Evolutionary conservation across 169 alveolate species (phyloP), one percentile per base, ranked within the genome.

Genomic region (Cryptosporidium xiaoi): DNA sequence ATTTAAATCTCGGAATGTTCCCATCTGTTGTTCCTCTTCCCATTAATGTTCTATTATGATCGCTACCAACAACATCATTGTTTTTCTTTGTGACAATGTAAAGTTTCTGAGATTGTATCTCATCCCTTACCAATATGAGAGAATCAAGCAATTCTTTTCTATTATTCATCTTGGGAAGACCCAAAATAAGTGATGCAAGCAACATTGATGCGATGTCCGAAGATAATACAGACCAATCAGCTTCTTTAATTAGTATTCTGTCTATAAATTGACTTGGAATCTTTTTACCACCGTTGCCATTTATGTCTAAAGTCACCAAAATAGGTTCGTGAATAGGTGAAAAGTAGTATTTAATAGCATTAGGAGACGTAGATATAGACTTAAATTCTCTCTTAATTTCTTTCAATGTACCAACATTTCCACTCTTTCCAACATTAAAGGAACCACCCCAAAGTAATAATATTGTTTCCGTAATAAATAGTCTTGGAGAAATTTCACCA

Each of bases 201-300:
- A 77, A 44, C 87, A 77, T 77, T n/a, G 87, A 60, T 27, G 33
- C 55, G 16, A 77, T 62, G 29, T 77, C 87, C n/a, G 87, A 77
- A 53, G 44, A 77, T 29, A 77, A 46, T 20, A 77, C 3, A 1
- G 87, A 77, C 87, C 87, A 77, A 40, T 60, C 48, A 16, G 71
- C 64, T 15, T 77, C 87, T 5, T 77, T 66, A n/a, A 44, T 15
- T 5, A 77, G 64, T 18, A 77, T 77, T 40, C 50, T 29, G 20
- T 77, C 87, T 8, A 77, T 56, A 33, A 40, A 64, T 20, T 77
- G 87, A 62, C 62, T 29, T 0, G 87, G 71, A 27, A 77, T 62
- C 31, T 53, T 77, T 27, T 44, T 77, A 31, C 87, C 87, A 20
- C 66, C 13, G 18, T 18, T 18, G 48, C 1, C 1, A 6, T 69